A percentile compares a stretch with the other conserved stretches of the same genome.
Evolutionary conservation across 805 yeast genomes (phyloP).

Genomic region (Debaryomyces prosopidis): DNA sequence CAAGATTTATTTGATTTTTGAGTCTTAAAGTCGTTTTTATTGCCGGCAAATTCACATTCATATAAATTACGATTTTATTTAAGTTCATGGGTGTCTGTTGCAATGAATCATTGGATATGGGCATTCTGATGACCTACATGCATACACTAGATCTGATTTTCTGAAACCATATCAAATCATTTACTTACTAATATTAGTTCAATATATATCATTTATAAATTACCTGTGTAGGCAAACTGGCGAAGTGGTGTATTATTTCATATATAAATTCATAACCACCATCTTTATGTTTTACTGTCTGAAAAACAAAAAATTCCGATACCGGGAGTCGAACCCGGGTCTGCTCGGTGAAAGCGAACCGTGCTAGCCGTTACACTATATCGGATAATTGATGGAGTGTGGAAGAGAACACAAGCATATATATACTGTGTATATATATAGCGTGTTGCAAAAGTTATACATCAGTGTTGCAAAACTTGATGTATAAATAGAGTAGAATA

Average conservation of each 20-base stretch:
- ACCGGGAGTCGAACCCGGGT: conserved; percentile 87
- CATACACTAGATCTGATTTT: neutral
- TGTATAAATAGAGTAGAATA: no score
- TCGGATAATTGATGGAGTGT: conserved; percentile 28
- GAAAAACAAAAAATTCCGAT: conserved; percentile 50
- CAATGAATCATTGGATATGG: neutral
- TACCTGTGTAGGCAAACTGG: no score
- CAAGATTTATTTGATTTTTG: neutral
- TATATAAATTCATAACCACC: no score
- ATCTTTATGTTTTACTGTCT: no score
- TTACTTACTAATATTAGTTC: neutral
- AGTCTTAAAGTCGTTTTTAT: neutral
- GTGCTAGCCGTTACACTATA: conserved; percentile 56
- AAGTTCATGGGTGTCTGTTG: neutral
- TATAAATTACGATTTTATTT: neutral
- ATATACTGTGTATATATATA: no score
- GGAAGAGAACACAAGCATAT: no score
- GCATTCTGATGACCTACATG: neutral
- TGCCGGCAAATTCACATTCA: neutral
- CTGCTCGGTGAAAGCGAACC: conserved; percentile 56
- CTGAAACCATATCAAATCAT: neutral
- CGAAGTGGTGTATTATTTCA: neutral
- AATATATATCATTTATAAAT: neutral
- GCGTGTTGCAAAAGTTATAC: no score
- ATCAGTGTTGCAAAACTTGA: no score